A percentile compares a stretch with the other conserved stretches of the same genome.
These are phyloP conservation scores for Trichoderma cornu-damae DNA, from an alignment of 2,329 filamentous ascomycete species.

Conservation along the genomic window DNA sequence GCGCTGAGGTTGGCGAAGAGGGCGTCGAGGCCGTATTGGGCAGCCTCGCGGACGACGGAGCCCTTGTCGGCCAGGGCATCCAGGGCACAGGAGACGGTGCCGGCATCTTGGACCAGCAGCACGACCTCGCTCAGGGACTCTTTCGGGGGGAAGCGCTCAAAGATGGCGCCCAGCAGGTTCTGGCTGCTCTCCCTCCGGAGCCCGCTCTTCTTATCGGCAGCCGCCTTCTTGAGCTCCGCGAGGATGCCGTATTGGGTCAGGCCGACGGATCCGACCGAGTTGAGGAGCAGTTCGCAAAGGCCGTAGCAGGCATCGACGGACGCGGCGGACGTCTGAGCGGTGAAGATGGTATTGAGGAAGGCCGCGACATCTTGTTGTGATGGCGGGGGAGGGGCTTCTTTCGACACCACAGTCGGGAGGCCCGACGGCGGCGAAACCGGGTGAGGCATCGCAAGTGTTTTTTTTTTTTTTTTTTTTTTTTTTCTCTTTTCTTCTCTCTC, in stretches of 20 bases:
- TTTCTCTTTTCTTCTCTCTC: too few relatives aligned
- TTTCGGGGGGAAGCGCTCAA: slow-evolving; percentile 78
- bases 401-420: slow-evolving; percentile 41
- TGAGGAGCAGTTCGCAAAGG: slow-evolving; percentile 55
- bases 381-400: slow-evolving; percentile 51
- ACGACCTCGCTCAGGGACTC: slow-evolving; percentile 75
- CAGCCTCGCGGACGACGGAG: slow-evolving; percentile 79
- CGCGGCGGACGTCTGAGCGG: slow-evolving; percentile 60
- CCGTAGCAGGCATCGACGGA: slow-evolving; percentile 61
- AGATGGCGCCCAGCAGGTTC: slow-evolving; percentile 88
- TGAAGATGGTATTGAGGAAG: slow-evolving; percentile 63
- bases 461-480: too few relatives aligned
- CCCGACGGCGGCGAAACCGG: slow-evolving; percentile 42
- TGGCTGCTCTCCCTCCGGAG: slow-evolving; percentile 83
- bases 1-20: slow-evolving; percentile 73
- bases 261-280: slow-evolving; percentile 49
- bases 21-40: slow-evolving; percentile 89
- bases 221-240: slow-evolving; percentile 62
- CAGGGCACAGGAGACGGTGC: slow-evolving; percentile 65
- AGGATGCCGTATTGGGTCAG: slow-evolving; percentile 51
- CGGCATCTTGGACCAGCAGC: slow-evolving; percentile 75
- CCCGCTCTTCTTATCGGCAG: slow-evolving; percentile 88
- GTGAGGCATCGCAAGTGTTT: slow-evolving; percentile 43
- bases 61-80: slow-evolving; percentile 90
- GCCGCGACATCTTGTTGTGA: slow-evolving; percentile 61